These are phyloP conservation scores for Volutella citrinella DNA, from an alignment of 2,329 filamentous ascomycete species.

Conservation along the genomic window DNA sequence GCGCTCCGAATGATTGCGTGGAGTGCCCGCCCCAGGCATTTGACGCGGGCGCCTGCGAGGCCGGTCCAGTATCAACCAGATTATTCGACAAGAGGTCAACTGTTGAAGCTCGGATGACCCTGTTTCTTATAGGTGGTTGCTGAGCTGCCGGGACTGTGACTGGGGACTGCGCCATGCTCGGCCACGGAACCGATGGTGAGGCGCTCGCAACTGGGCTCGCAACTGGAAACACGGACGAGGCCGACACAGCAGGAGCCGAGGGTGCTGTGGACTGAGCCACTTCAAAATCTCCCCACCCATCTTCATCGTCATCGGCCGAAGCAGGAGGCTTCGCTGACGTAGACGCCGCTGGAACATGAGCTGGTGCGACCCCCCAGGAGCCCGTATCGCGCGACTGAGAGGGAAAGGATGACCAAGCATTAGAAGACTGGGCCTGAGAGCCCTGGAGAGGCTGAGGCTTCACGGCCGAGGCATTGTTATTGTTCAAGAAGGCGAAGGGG, in stretches of 20 bases:
- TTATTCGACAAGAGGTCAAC: constrained; percentile 54
- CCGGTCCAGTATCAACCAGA: constrained; percentile 38
- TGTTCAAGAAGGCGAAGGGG: constrained; percentile 23
- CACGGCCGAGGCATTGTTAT: constrained; percentile 12
- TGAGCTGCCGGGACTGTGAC: background rate
- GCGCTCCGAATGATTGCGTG: constrained; percentile 10
- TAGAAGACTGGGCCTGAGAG: too few relatives aligned
- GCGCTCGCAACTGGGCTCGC: constrained; percentile 2
- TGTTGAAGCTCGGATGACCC: constrained; percentile 45
- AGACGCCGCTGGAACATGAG: constrained; percentile 8
- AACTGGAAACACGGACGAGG: too few relatives aligned
- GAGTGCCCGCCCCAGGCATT: constrained; percentile 8
- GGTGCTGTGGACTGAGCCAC: constrained; percentile 40
- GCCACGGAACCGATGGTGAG: constrained; percentile 5
- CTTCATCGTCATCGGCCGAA: constrained; percentile 50
- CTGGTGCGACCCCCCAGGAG: constrained; percentile 15
- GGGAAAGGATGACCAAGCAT: too few relatives aligned
- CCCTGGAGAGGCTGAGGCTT: constrained; percentile 20
- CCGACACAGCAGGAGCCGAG: constrained; percentile 3
- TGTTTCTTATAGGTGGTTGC: constrained; percentile 13
- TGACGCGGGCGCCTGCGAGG: constrained; percentile 6
- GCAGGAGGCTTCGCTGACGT: constrained; percentile 12
- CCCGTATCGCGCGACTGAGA: too few relatives aligned
- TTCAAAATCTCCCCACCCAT: constrained; percentile 69
- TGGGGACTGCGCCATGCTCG: background rate